Base-by-base conservation (phyloP, 345 rosid genomes). In the Leavenworthia alabamica region DNA sequence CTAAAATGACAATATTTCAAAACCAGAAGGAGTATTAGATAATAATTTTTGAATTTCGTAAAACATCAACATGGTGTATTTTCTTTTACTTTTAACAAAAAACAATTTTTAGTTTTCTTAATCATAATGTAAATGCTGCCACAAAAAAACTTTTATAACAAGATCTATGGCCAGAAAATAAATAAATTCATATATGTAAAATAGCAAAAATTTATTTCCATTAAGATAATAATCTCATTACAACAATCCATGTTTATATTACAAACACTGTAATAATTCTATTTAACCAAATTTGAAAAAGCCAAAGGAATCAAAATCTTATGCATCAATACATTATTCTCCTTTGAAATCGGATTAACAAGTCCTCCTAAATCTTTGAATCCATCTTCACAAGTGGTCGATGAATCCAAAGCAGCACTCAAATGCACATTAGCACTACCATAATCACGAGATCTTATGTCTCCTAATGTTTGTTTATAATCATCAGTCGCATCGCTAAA, bases 401-500 rank as follows among this genome's bases (percentile, higher is more conserved):
- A 9, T 8, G 73, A 53, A 50, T 73, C 79, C 72, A 75, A 53
- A 26, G 82, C 81, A 3, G 80, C 76, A 35, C 82, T 75, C 3
- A 70, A 9, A 1, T 53, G 10, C 3, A 51, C 3, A 8, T 58
- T 75, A 33, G 74, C 79, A 0, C 13, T 46, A 13, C 2, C 13
- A 27, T 68, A 80, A 39, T 77, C 77, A 9, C 12, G 24, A 0
- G 36, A 5, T 62, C 22, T 13, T 7, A 76, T 11, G 14, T 17
- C 66, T 14, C 6, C 1, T 4, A 42, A 5, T 4, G 75, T 80
- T 3, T 44, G 57, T 2, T 7, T n/a, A 3, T 75, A 42, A 2
- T 56, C 6, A 1, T 51, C 66, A 1, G 0, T 27, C 2, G 71
- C 79, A 1, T 51, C 61, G 0, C 35, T 37, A 61, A 71, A 82